phyloP scores from a whole-genome alignment of 2,329 filamentous ascomycete species.

The Nannizzia gypsea region DNA sequence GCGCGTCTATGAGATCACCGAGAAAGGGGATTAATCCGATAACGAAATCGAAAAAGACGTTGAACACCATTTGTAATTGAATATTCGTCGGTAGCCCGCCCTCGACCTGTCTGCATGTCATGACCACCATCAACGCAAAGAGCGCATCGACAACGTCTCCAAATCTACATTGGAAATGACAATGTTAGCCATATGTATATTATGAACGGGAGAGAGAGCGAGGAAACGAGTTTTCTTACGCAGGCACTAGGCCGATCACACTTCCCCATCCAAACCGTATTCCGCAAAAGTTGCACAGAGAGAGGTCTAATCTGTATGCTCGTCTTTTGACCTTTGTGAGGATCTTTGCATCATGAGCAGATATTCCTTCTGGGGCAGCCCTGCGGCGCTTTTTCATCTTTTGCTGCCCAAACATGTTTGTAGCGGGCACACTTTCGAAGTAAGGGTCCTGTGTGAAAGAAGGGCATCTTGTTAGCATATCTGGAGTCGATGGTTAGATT shows the following conservation, averaged over 20 bases:
- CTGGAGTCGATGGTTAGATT: not conserved
- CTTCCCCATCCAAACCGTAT: conserved; percentile 81
- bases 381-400: conserved; percentile 78
- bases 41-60: conserved; percentile 47
- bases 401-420: conserved; percentile 49
- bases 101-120: conserved; percentile 60
- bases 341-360: conserved; percentile 66
- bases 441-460: conserved; percentile 61
- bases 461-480: not conserved
- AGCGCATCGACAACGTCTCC: conserved; percentile 65
- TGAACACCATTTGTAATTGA: conserved; percentile 63
- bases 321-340: conserved; percentile 76
- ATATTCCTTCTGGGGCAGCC: conserved; percentile 70
- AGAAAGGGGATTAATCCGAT: conserved; percentile 42
- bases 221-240: conserved; percentile 45
- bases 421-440: conserved; percentile 70
- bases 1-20: conserved; percentile 37
- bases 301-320: conserved; percentile 76
- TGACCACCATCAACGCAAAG: conserved; percentile 64
- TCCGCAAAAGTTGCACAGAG: conserved; percentile 68
- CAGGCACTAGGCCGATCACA: conserved; percentile 72
- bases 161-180: conserved; percentile 38
- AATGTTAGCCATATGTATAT: conserved; percentile 1
- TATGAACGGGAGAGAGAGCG: not conserved
- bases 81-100: conserved; percentile 54